A percentile compares a stretch with the other conserved stretches of the same genome.
These are phyloP conservation scores for Colletotrichum sp. DNA, from an alignment of 2,329 filamentous ascomycete genomes.

Conservation along the genomic window DNA sequence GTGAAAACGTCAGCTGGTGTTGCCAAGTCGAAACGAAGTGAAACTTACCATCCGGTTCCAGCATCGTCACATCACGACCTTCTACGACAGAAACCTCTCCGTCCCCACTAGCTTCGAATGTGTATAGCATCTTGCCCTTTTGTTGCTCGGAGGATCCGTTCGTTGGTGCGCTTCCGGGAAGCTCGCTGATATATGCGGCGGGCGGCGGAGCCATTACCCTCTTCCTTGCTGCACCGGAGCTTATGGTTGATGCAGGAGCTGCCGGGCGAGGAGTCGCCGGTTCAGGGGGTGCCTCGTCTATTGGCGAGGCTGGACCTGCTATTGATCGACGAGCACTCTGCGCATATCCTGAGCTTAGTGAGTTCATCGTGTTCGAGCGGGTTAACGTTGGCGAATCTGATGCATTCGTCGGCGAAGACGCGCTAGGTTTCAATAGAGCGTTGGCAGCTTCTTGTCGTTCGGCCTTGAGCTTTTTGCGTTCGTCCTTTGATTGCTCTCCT, in stretches of 20 bases:
- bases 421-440: conserved; percentile 53
- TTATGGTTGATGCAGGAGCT: conserved; percentile 14
- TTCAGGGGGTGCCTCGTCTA: conserved; percentile 48
- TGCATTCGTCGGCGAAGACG: conserved; percentile 48
- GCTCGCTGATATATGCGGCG: conserved; percentile 74
- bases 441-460: conserved; percentile 83
- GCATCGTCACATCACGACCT: conserved; percentile 75
- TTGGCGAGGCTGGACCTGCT: conserved; percentile 58
- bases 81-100: conserved; percentile 84
- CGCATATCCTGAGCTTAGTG: conserved; percentile 86
- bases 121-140: conserved; percentile 87
- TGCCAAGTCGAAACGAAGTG: not conserved
- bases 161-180: conserved; percentile 58
- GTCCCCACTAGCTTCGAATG: conserved; percentile 79
- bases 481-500: conserved; percentile 91
- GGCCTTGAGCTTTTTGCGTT: conserved; percentile 90
- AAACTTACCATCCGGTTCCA: conserved; percentile 86
- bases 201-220: conserved; percentile 90
- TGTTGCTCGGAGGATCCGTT: conserved; percentile 56
- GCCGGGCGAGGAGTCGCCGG: conserved; percentile 34
- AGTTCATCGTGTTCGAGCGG: conserved; percentile 88
- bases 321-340: conserved; percentile 79
- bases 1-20: not conserved
- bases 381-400: conserved; percentile 70
- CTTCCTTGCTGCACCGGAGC: conserved; percentile 49